Evolutionary conservation across 345 rosid species (phyloP), one percentile per base, ranked within the genome.

Genomic region (Boechera stricta): DNA sequence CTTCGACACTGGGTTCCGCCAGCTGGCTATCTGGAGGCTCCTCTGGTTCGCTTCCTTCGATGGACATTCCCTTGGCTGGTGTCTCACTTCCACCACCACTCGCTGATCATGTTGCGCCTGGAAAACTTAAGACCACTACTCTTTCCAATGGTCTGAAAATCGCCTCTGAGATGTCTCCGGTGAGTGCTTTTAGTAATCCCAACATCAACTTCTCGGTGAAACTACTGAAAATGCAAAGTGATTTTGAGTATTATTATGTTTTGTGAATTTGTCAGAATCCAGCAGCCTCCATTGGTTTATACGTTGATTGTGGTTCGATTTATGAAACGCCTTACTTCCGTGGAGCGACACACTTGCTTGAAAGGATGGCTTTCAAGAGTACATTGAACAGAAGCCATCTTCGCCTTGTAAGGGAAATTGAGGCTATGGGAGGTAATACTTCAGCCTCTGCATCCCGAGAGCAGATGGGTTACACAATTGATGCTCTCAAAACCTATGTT

Each of bases 351-450:
- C 98, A 95, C 69, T 75, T 92, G 76, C 88, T 95, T 76, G 94
- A 95, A 72, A 85, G 90, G 38, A 95, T 91, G 99, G 92, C 96
- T 65, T 94, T 92, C 80, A 94, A 87, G 84, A 89, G 86, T 79
- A 92, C 97, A 35, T 77, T 84, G 81, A 95, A 89, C 70, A 73
- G 97, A 74, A 89, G 91, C 80, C 94, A 95, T 72, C 73, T 92
- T 61, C 90, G 91, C 10, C 74, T 92, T 82, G 89, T 89, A 9
- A 80, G 96, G 66, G 99, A 89, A 76, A 88, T 88, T 71, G 99
- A 91, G 84, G 97, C 98, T 66, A 85, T 88, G 75, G 99, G 98
- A 67, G 98, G 94, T 38, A 82, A 70, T 63, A 83, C 94, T 13
- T 81, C 82, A 64, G 90, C 97, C 55, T 85, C 97, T 70, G 96